Evolutionary conservation across 2,329 filamentous ascomycete species (phyloP).

Genomic region (Diaporthe sp.): DNA sequence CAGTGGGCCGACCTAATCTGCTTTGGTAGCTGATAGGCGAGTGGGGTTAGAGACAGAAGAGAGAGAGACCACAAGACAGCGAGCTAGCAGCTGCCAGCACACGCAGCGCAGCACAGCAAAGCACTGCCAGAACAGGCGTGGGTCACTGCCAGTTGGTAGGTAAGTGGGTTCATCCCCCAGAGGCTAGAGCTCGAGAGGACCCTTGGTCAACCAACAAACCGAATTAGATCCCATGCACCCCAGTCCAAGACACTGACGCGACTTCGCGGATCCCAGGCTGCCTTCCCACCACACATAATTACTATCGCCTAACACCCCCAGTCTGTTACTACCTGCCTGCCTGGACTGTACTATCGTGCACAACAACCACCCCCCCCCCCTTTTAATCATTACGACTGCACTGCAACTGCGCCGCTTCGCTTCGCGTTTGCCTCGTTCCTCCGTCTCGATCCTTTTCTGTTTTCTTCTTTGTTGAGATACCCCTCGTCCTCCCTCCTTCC

Average conservation of each 20-base stretch:
- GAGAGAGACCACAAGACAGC: not conserved
- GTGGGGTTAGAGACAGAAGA: not conserved
- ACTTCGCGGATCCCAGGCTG: constrained; percentile 33
- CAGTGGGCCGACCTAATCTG: not conserved
- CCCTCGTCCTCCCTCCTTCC: not conserved
- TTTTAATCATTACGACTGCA: constrained; percentile 5
- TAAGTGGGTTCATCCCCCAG: constrained; percentile 17
- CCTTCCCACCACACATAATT: not conserved
- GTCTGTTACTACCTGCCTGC: not conserved
- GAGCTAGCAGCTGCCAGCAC: constrained; percentile 1
- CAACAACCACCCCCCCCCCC: not conserved
- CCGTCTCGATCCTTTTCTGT: constrained; percentile 22
- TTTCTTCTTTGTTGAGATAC: constrained; percentile 36
- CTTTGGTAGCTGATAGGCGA: constrained; percentile 26
- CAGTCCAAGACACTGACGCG: constrained; percentile 3
- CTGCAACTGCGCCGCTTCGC: constrained; percentile 20
- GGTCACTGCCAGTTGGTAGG: constrained; percentile 9
- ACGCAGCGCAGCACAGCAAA: not conserved
- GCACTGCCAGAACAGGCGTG: constrained; percentile 13
- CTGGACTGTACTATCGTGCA: constrained; percentile 2
- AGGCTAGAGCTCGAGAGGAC: not conserved
- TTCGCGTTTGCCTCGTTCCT: not conserved
- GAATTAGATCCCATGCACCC: constrained; percentile 5
- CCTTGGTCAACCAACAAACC: constrained; percentile 6
- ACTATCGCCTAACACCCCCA: not conserved